Conservation (phyloP, 352 stramenopile species). For the Phytophthora pistaciae region DNA sequence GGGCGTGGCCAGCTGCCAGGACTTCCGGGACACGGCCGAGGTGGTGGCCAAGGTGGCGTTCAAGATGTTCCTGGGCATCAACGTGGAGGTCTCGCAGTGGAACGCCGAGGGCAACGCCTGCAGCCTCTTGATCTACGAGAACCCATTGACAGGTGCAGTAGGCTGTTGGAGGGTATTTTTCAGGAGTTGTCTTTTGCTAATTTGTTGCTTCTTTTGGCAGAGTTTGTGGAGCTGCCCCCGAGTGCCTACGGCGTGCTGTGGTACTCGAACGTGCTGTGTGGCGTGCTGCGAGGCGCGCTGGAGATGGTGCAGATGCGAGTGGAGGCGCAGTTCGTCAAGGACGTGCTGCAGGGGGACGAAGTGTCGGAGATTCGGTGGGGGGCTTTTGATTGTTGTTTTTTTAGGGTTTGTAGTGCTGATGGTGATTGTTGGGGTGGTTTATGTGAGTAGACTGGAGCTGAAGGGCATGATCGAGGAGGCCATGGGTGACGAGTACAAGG, state of each 20-base stretch:
- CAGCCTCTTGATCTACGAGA: slow-evolving; percentile 96
- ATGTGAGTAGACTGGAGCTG: slow-evolving; percentile 64
- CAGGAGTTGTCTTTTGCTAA: not conserved
- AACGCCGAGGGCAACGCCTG: slow-evolving; percentile 90
- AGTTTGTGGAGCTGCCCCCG: slow-evolving; percentile 92
- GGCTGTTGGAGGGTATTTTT: not conserved
- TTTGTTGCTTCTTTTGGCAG: slow-evolving; percentile 33
- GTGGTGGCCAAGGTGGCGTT: slow-evolving; percentile 97
- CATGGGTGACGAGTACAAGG: slow-evolving; percentile 92
- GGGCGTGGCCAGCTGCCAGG: slow-evolving; percentile 76
- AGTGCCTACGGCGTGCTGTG: slow-evolving; percentile 92
- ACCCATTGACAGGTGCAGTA: slow-evolving; percentile 89
- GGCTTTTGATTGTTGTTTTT: not conserved
- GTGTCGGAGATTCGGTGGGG: slow-evolving; percentile 85
- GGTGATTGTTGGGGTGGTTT: not conserved
- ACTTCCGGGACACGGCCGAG: slow-evolving; percentile 96
- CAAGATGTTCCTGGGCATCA: slow-evolving; percentile 98
- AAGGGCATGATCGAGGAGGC: slow-evolving; percentile 92
- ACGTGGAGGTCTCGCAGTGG: slow-evolving; percentile 92
- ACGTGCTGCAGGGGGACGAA: slow-evolving; percentile 87
- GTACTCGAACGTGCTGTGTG: slow-evolving; percentile 98
- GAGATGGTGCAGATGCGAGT: slow-evolving; percentile 96
- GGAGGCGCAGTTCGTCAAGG: slow-evolving; percentile 86
- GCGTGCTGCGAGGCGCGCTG: slow-evolving; percentile 95
- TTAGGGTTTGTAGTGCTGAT: not conserved